Conservation (phyloP, 2,329 filamentous ascomycete genomes). For the Bipolaris cookei region DNA sequence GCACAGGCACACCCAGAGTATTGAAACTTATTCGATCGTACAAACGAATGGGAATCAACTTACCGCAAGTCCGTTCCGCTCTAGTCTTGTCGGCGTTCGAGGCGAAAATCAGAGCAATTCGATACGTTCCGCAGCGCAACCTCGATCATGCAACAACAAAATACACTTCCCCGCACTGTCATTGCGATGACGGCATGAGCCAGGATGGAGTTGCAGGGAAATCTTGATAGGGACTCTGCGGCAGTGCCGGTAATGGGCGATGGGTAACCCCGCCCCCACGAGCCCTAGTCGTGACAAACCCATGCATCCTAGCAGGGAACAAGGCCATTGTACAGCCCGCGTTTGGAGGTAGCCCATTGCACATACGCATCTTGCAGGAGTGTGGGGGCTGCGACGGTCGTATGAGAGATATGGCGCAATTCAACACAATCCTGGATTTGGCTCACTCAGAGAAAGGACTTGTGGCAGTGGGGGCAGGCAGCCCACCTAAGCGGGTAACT, state of each 20-base stretch:
- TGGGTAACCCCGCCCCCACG: slow-evolving; percentile 4
- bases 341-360: neutral
- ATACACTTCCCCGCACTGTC: neutral
- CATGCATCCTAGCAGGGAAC: slow-evolving; percentile 8
- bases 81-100: neutral
- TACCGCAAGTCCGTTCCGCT: neutral
- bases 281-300: neutral
- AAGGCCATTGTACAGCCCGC: neutral
- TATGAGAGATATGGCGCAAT: slow-evolving; percentile 32
- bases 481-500: slow-evolving; percentile 26
- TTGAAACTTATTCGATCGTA: neutral
- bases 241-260: neutral
- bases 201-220: neutral
- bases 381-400: slow-evolving; percentile 24
- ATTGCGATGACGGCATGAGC: neutral
- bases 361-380: slow-evolving; percentile 28
- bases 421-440: slow-evolving; percentile 23
- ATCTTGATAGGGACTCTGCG: neutral
- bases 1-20: neutral
- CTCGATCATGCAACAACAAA: neutral
- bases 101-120: neutral
- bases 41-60: neutral
- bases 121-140: neutral
- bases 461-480: slow-evolving; percentile 30
- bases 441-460: slow-evolving; percentile 18